A percentile compares a stretch with the other conserved stretches of the same genome.
phyloP scores from a whole-genome alignment of 169 alveolate species.

The Perkinsus chesapeaki region DNA sequence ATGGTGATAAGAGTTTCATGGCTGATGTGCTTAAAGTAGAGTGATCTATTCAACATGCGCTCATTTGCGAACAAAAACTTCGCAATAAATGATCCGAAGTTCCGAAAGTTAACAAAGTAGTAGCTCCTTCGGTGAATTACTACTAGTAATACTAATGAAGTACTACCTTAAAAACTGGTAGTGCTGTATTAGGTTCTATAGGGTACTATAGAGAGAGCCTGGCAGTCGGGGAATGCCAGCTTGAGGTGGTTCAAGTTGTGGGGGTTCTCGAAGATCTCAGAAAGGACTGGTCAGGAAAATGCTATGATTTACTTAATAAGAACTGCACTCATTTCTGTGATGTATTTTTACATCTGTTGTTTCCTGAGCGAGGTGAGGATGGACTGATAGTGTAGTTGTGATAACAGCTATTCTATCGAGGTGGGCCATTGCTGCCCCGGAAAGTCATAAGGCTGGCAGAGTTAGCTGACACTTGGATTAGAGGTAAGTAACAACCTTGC shows the following conservation, averaged over 20 bases:
- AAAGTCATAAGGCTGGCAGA: not conserved
- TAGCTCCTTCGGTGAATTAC: too few species aligned
- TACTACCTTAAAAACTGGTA: too few species aligned
- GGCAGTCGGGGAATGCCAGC: not conserved
- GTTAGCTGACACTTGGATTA: not conserved
- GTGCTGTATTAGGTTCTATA: not conserved
- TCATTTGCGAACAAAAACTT: too few species aligned
- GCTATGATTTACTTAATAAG: not conserved
- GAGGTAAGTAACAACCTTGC: too few species aligned
- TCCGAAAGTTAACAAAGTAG: too few species aligned
- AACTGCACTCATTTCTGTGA: not conserved
- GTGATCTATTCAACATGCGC: too few species aligned
- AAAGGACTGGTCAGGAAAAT: not conserved
- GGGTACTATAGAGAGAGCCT: not conserved
- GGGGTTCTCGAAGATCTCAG: not conserved
- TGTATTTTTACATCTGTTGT: not conserved
- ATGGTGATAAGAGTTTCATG: too few species aligned
- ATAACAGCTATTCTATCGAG: not conserved
- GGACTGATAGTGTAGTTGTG: not conserved
- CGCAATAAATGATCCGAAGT: too few species aligned
- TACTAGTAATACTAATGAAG: too few species aligned
- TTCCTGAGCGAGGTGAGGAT: not conserved
- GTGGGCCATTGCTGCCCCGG: not conserved
- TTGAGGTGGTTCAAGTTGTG: not conserved
- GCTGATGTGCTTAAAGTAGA: too few species aligned